Evolutionary conservation across 2,329 filamentous ascomycete species (phyloP).

Genomic region (Xylaria polymorpha): DNA sequence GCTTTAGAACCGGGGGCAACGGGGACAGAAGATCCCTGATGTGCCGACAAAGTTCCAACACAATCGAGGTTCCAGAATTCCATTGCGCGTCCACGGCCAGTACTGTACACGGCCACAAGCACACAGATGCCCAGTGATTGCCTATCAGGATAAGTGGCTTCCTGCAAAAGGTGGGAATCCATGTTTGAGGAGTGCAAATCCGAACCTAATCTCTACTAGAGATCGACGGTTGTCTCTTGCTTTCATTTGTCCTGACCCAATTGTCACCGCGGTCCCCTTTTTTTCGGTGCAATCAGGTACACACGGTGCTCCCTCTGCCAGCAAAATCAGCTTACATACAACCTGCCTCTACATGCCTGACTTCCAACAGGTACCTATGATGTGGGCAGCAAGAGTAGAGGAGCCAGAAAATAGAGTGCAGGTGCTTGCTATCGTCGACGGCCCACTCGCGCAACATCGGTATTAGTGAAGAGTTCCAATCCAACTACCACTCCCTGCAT

Average conservation of each 20-base stretch:
- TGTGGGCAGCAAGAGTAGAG: neutral
- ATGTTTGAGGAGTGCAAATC: slow-evolving; percentile 36
- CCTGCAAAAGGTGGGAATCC: slow-evolving; percentile 21
- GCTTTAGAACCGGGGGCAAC: neutral
- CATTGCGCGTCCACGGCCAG: slow-evolving; percentile 36
- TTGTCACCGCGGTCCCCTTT: slow-evolving; percentile 11
- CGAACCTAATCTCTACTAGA: slow-evolving; percentile 23
- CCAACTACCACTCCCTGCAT: slow-evolving; percentile 33
- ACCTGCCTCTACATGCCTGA: neutral
- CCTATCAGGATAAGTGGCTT: slow-evolving; percentile 17
- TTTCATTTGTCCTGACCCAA: slow-evolving; percentile 23
- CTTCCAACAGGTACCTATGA: neutral
- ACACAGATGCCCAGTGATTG: slow-evolving; percentile 27
- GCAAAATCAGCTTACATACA: neutral
- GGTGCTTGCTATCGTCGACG: slow-evolving; percentile 20
- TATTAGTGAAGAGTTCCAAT: slow-evolving; percentile 23
- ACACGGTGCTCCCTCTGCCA: slow-evolving; percentile 1
- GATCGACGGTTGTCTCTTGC: slow-evolving; percentile 27
- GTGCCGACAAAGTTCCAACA: slow-evolving; percentile 46
- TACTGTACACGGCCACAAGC: slow-evolving; percentile 21
- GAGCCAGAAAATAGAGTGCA: slow-evolving; percentile 9
- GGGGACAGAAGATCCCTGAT: slow-evolving; percentile 41
- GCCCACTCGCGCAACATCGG: slow-evolving; percentile 8
- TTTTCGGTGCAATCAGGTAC: neutral
- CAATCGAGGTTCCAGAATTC: slow-evolving; percentile 41